A percentile compares a stretch with the other conserved stretches of the same genome.
These are phyloP conservation scores for Ottelia alismoides DNA, from an alignment of 106 monocot genomes.

Conservation along the genomic window DNA sequence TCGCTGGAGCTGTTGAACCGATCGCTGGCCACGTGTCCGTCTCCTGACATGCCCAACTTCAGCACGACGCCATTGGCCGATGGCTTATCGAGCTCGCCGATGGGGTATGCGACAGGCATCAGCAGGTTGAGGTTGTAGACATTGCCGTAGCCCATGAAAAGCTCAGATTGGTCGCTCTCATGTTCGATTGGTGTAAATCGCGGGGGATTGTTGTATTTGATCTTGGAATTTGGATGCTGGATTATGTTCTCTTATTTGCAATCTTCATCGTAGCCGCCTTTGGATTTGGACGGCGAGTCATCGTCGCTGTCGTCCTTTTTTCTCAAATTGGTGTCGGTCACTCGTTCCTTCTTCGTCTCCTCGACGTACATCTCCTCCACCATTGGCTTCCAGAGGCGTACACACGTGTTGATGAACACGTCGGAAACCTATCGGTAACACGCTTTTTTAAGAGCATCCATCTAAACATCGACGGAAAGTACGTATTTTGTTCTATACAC, in stretches of 20 bases:
- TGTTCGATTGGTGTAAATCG: not conserved
- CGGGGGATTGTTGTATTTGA: conserved; percentile 17
- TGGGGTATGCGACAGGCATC: conserved; percentile 11
- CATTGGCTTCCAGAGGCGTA: conserved; percentile 64
- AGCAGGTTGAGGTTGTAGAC: conserved; percentile 23
- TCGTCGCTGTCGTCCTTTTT: too few species aligned
- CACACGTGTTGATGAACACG: conserved; percentile 59
- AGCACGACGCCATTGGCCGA: conserved; percentile 30
- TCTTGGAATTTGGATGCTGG: conserved; percentile 3
- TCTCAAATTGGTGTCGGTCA: not conserved
- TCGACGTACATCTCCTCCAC: conserved; percentile 61
- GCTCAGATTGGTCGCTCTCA: conserved; percentile 7
- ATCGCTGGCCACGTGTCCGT: not conserved
- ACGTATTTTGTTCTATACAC: not conserved
- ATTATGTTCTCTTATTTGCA: not conserved
- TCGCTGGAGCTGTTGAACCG: conserved; percentile 1
- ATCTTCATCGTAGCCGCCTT: conserved; percentile 4
- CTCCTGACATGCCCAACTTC: conserved; percentile 35
- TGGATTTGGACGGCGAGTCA: too few species aligned
- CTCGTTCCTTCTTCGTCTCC: conserved; percentile 40
- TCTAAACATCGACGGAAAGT: not conserved
- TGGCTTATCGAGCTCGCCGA: too few species aligned
- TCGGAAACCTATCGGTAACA: conserved; percentile 25
- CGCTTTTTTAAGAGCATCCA: too few species aligned
- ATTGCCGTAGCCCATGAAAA: conserved; percentile 13